Conservation (phyloP, 2,329 filamentous ascomycete genomes). For the Amauroascus verrucosus region DNA sequence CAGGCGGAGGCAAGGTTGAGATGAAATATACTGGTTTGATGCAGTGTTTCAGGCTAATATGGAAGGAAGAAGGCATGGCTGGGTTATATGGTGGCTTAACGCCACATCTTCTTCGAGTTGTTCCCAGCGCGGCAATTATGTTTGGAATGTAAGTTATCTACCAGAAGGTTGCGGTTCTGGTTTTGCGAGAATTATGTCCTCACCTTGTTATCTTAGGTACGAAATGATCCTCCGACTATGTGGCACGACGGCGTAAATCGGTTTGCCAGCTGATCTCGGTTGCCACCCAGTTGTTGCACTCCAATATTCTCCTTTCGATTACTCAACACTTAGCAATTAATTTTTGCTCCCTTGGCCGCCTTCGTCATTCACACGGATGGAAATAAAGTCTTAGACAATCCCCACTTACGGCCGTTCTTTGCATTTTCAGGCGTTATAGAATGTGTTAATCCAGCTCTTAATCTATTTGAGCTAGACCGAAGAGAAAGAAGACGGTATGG, state of each 20-base stretch:
- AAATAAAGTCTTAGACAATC: not conserved
- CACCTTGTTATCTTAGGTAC: slow-evolving; percentile 9
- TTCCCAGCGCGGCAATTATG: slow-evolving; percentile 91
- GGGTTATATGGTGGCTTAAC: slow-evolving; percentile 85
- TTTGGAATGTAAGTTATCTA: slow-evolving; percentile 50
- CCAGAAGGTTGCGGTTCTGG: not conserved
- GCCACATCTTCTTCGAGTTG: slow-evolving; percentile 80
- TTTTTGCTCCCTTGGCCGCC: not conserved
- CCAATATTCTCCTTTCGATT: not conserved
- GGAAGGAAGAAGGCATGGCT: slow-evolving; percentile 76
- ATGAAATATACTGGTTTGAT: slow-evolving; percentile 80
- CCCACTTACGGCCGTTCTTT: not conserved
- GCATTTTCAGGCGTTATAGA: slow-evolving; percentile 9
- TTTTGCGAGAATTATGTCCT: not conserved
- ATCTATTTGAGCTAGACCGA: not conserved
- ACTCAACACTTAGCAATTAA: slow-evolving; percentile 8
- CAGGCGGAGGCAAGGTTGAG: slow-evolving; percentile 46
- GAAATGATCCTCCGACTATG: slow-evolving; percentile 15
- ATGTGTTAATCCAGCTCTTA: not conserved
- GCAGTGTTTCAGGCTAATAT: slow-evolving; percentile 81
- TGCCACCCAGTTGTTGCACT: not conserved
- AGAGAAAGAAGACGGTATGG: not conserved
- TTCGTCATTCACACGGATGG: not conserved
- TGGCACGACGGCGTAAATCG: slow-evolving; percentile 23
- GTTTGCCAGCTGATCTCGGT: not conserved